Evolutionary conservation across 2,329 filamentous ascomycete species (phyloP), one percentile per base, ranked within the genome.

Genomic region (Ophiostoma montium): DNA sequence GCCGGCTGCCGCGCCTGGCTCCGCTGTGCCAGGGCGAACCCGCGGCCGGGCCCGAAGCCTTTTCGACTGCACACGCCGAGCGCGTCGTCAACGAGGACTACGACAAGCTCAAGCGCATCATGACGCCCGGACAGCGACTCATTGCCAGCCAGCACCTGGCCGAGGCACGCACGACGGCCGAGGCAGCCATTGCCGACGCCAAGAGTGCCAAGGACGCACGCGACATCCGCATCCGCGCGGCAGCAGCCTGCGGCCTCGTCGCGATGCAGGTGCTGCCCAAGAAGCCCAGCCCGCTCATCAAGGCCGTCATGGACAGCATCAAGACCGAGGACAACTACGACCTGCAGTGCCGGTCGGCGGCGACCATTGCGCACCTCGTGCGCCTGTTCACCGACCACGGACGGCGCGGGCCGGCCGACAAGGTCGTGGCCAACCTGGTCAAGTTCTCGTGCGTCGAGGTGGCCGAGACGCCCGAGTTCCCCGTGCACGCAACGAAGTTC

Each of bases 391-490:
- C 87, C 4, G 76, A 80, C 38, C 79, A 80, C 49, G 84, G 86
- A 35, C 84, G 90, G 53, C 77, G 82, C 50, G 87, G 82, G 15
- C 87, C 94, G 12, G 89, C 92, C 15, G 89, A 95, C 63, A 98
- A 98, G 67, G 85, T 98, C 13, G 89, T 96, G 27, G 82, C 86
- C 43, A 98, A 98, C 60, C 67, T 98, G 47, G 86, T 94, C 67
- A 96, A 95, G 61, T 98, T 95, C 65, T 95, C 88, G 55, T 98
- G 92, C 60, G 87, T 95, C 59, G 92, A 98, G 62, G 94, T 94
- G 1, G 90, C 92, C 0, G 94, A 98, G 64, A 98, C 94, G 0
- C 92, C 92, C 0, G 92, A 96, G 60, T 96, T 96, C 62, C 79
- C 82, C 5, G 82, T 85, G 27, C 92, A 96, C 59, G 84, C 84